Evolutionary conservation across 2,329 filamentous ascomycete genomes (phyloP), one percentile per base, ranked within the genome.

Genomic region (Arthrobotrys sinensis): DNA sequence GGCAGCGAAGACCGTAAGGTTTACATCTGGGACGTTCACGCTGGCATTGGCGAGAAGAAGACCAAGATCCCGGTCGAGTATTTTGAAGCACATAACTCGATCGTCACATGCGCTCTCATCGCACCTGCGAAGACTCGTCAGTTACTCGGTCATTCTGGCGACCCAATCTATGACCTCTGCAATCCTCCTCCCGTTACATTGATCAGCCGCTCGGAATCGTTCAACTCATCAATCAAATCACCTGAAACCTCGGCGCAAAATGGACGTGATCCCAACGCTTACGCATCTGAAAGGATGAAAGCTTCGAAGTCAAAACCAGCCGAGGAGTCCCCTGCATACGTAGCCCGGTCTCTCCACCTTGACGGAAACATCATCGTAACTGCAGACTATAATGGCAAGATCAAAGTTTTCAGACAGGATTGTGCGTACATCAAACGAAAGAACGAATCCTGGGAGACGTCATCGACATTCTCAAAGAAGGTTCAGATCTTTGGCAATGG

Each of bases 351-450:
- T 5, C 88, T 88, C 14, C 96, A 99, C 83, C 86, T 87, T 12
- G 90, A 91, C 77, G 96, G 96, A 28, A 93, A 97, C 82, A 97
- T 99, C 79, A 91, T 99, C 70, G 89, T 98, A 62, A 97, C 95
- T 0, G 93, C 94, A 1, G 95, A 97, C 83, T 93, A 93, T 81
- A 90, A 90, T 0, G 96, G 96, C 40, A 89, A 90, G 28, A 96
- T 99, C 85, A 97, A 97, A 83, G 92, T 98, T 0, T 97, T 97
- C 83, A 90, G 96, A 19, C 95, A 98, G 84, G 96, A 99, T 83
- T 97, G 95, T 83, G 96, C 95, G 0, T 93, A 89, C 81, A 85
- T 87, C 60, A 97, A 97, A 84, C 90, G 95, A 4, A 88, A 89
- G 69, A 88, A 90, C 72, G 93, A 94, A 69, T 89, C 88, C 43